Percentiles rank a stretch among this genome's conserved stretches.
These are phyloP conservation scores for Dendrocalamus latiflorus DNA, from an alignment of 202 grass and related monocot genomes.

Conservation along the genomic window DNA sequence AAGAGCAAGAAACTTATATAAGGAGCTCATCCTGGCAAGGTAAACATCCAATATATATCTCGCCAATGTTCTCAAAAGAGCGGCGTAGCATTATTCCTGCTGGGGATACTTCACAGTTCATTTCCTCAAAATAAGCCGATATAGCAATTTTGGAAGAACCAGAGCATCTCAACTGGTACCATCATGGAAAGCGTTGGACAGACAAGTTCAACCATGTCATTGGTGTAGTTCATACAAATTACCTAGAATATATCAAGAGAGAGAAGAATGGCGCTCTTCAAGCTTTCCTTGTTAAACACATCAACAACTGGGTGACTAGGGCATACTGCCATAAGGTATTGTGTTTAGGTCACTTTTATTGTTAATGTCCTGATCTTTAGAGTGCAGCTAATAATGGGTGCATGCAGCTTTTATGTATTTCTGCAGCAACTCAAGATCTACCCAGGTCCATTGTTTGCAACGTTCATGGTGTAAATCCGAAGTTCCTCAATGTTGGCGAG, in stretches of 20 bases:
- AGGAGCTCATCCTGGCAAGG: slow-evolving; percentile 86
- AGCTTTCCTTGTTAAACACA: too few relatives aligned
- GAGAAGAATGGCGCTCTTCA: slow-evolving; percentile 87
- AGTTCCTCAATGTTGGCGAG: slow-evolving; percentile 72
- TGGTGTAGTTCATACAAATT: slow-evolving; percentile 88
- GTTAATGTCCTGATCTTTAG: not conserved
- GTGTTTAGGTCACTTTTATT: slow-evolving; percentile 34
- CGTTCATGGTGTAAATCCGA: slow-evolving; percentile 87
- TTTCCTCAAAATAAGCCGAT: slow-evolving; percentile 77
- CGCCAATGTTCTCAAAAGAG: slow-evolving; percentile 52
- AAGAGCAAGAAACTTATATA: slow-evolving; percentile 80
- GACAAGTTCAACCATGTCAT: slow-evolving; percentile 91
- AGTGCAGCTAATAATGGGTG: slow-evolving; percentile 33
- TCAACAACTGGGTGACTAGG: slow-evolving; percentile 88
- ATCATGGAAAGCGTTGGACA: slow-evolving; percentile 92
- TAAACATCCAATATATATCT: slow-evolving; percentile 38
- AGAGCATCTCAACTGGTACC: slow-evolving; percentile 95
- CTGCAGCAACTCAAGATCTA: slow-evolving; percentile 88
- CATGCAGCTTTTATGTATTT: slow-evolving; percentile 85
- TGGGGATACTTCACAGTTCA: slow-evolving; percentile 81
- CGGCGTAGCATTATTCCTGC: slow-evolving; percentile 80
- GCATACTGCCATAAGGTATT: slow-evolving; percentile 89
- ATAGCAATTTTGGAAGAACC: slow-evolving; percentile 94
- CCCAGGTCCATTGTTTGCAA: slow-evolving; percentile 92
- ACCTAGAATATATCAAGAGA: slow-evolving; percentile 88